Evolutionary conservation across 192 early-diverging fungal genomes (phyloP).

Genomic region (Backusella australiensis): DNA sequence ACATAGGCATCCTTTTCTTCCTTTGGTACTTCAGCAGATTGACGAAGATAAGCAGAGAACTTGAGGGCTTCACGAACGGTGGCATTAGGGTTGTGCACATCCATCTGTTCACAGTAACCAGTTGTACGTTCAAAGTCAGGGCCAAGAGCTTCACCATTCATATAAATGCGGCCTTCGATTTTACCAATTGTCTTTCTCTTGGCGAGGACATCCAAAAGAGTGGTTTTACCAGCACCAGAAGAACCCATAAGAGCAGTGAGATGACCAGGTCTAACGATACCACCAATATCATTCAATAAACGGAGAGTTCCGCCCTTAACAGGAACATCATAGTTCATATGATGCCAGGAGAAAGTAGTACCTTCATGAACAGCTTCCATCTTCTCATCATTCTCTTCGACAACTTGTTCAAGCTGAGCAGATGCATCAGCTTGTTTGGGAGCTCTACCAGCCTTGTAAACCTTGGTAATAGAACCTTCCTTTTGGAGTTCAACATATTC

Average conservation of each 20-base stretch:
- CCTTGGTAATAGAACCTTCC: slow-evolving; percentile 50
- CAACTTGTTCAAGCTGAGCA: background rate
- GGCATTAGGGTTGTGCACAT: slow-evolving; percentile 70
- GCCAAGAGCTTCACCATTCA: slow-evolving; percentile 58
- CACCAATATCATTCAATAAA: slow-evolving; percentile 63
- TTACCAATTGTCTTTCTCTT: slow-evolving; percentile 74
- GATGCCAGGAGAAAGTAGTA: slow-evolving; percentile 65
- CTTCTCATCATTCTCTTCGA: slow-evolving; percentile 21
- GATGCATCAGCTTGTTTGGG: slow-evolving; percentile 2
- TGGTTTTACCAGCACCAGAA: slow-evolving; percentile 75
- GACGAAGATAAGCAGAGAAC: slow-evolving; percentile 76
- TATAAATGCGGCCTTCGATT: slow-evolving; percentile 66
- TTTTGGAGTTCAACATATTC: slow-evolving; percentile 65
- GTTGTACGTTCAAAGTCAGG: slow-evolving; percentile 66
- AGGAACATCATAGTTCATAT: slow-evolving; percentile 57
- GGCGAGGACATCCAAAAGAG: slow-evolving; percentile 70
- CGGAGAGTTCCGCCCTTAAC: slow-evolving; percentile 46
- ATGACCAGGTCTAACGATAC: slow-evolving; percentile 71
- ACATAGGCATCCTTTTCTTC: slow-evolving; percentile 70
- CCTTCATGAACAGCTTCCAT: slow-evolving; percentile 47
- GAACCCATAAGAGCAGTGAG: slow-evolving; percentile 85
- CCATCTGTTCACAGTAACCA: slow-evolving; percentile 85
- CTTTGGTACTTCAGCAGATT: slow-evolving; percentile 60
- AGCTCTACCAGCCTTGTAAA: slow-evolving; percentile 44
- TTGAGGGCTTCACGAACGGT: slow-evolving; percentile 78